These are phyloP conservation scores for Hypericum androsaemum DNA, from an alignment of 345 rosid genomes.

Conservation along the genomic window DNA sequence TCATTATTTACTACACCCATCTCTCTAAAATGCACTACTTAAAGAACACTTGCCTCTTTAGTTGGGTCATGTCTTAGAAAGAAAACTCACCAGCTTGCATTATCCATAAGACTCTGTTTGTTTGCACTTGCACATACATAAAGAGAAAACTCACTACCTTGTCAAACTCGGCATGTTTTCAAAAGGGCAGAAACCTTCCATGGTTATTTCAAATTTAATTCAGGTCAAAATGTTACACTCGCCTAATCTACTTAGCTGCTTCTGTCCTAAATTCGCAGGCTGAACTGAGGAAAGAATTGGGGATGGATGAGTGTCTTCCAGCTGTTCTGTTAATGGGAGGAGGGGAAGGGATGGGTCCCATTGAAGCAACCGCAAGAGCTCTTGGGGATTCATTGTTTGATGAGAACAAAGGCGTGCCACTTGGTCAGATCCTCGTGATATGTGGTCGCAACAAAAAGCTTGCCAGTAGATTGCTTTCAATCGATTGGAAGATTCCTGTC, in stretches of 20 bases:
- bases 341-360: constrained; percentile 99
- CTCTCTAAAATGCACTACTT: background rate
- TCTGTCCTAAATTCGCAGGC: constrained; percentile 2
- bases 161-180: too few species aligned
- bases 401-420: constrained; percentile 64
- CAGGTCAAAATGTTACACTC: too few species aligned
- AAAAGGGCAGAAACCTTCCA: too few species aligned
- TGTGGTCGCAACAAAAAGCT: constrained; percentile 93
- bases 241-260: background rate
- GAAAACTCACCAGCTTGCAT: too few species aligned
- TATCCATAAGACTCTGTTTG: too few species aligned
- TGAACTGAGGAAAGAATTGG: constrained; percentile 71
- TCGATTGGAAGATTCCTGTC: constrained; percentile 84
- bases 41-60: too few species aligned
- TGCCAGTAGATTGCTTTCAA: constrained; percentile 48
- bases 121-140: too few species aligned
- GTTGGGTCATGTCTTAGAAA: too few species aligned
- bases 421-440: constrained; percentile 79
- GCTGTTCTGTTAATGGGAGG: constrained; percentile 97
- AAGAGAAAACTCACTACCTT: too few species aligned
- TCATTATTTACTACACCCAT: constrained; percentile 5
- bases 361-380: constrained; percentile 87
- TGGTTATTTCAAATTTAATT: too few species aligned
- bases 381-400: constrained; percentile 74
- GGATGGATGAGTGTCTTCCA: constrained; percentile 91